Evolutionary conservation across 1,284 basidiomycete genomes (phyloP).

Genomic region (Cerioporus squamosus): DNA sequence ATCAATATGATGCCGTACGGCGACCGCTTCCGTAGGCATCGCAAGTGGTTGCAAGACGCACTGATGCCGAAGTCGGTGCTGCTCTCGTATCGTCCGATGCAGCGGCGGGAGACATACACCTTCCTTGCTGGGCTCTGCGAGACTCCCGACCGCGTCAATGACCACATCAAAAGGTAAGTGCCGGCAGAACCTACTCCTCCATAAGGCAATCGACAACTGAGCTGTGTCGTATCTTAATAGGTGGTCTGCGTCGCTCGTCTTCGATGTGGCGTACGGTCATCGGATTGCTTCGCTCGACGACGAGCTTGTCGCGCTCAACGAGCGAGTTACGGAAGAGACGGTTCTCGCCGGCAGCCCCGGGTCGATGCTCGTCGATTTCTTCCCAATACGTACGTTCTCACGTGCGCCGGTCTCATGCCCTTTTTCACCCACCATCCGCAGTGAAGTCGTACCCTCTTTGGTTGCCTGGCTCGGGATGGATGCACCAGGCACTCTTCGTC

Average conservation of each 20-base stretch:
- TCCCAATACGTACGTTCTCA: slow-evolving; percentile 22
- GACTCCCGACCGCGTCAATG: slow-evolving; percentile 27
- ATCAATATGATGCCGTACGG: slow-evolving; percentile 33
- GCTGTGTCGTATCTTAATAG: slow-evolving; percentile 1
- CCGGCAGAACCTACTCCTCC: too few species aligned
- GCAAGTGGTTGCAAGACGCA: slow-evolving; percentile 35
- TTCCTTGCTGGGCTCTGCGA: slow-evolving; percentile 28
- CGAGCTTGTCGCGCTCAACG: slow-evolving; percentile 21
- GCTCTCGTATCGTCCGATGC: slow-evolving; percentile 28
- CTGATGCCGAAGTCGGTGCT: slow-evolving; percentile 26
- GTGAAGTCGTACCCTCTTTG: slow-evolving; percentile 21
- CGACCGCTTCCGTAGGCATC: slow-evolving; percentile 35
- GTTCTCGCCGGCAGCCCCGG: slow-evolving; percentile 22
- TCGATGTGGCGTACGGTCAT: slow-evolving; percentile 28
- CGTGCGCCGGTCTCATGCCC: too few species aligned
- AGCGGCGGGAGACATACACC: slow-evolving; percentile 29
- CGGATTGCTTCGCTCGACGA: slow-evolving; percentile 17
- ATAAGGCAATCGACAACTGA: too few species aligned
- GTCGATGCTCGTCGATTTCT: slow-evolving; percentile 28
- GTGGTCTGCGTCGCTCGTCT: slow-evolving; percentile 25
- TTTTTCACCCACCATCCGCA: not conserved
- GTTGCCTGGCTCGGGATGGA: slow-evolving; percentile 24
- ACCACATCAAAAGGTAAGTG: slow-evolving; percentile 31
- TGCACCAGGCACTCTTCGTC: slow-evolving; percentile 25
- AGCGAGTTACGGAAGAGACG: slow-evolving; percentile 19